Base-by-base conservation (phyloP, 2,329 filamentous ascomycete species). In the Aspergillus hiratsukae region DNA sequence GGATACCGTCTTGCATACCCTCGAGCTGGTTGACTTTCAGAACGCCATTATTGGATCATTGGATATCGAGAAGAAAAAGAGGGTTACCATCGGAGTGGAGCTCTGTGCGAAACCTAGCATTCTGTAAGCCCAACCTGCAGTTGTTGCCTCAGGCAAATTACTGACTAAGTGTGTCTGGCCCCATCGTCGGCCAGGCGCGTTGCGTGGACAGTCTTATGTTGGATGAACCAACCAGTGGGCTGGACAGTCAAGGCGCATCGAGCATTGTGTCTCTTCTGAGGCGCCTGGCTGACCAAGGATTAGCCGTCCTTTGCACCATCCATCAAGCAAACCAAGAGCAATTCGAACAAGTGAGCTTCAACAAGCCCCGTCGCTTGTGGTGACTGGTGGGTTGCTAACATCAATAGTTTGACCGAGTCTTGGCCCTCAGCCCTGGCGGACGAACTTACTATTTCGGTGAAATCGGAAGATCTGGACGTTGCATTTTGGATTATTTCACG, bases 181-280 rank as follows among this genome's bases (percentile, higher is more conserved):
- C n/a, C n/a, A n/a, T n/a, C n/a, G n/a, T n/a, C n/a, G n/a, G n/a
- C n/a, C n/a, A n/a, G n/a, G n/a, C n/a, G n/a, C n/a, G n/a, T 23
- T 23, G 23, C 23, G 23, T 23, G 23, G 23, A 23, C 23, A 23
- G 23, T 59, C 84, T 97, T 49, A 97, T 97, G 78, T 85, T 97
- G 41, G 93, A 97, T 66, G 93, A 97, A 74, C 93, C 93, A 14
- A 97, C 92, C 3, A 96, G 91, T 28, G 93, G 93, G 79, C 85
- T 97, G 21, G 93, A 97, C 74, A 90, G 86, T 68, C 91, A 96
- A 73, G n/a, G 81, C 1, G 85, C 86, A 2, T 86, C 80, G 65
- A 84, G 79, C 0, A 87, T 88, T 54, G 78, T 87, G 4, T 77
- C 80, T 1, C 84, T 88, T 69, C 68, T 88, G 28, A 81, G 83